Evolutionary conservation across 2,329 filamentous ascomycete species (phyloP).

Genomic region (Stagonosporopsis rhizophila): DNA sequence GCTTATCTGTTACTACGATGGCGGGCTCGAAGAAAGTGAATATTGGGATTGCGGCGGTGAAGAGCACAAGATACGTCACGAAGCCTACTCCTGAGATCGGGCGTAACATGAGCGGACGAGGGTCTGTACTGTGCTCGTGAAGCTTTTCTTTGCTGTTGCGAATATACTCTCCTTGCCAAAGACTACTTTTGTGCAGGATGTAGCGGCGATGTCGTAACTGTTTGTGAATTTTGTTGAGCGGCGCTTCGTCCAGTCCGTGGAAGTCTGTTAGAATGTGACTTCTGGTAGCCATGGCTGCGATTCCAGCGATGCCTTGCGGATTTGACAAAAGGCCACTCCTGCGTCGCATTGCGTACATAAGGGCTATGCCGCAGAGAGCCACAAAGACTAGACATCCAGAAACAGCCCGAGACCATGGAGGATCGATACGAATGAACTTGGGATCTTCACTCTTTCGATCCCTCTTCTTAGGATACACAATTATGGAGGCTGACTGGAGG

Average conservation of each 20-base stretch:
- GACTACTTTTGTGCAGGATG: slow-evolving; percentile 71
- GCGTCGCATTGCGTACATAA: slow-evolving; percentile 68
- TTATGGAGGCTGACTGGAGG: slow-evolving; percentile 68
- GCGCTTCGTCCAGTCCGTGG: slow-evolving; percentile 72
- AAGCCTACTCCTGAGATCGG: slow-evolving; percentile 66
- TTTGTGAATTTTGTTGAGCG: slow-evolving; percentile 71
- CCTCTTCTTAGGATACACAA: slow-evolving; percentile 61
- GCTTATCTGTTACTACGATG: slow-evolving; percentile 64
- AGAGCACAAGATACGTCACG: slow-evolving; percentile 63
- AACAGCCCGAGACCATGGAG: slow-evolving; percentile 67
- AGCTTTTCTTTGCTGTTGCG: slow-evolving; percentile 57
- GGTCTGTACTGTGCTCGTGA: slow-evolving; percentile 55
- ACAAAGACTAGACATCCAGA: slow-evolving; percentile 64
- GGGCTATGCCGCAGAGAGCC: slow-evolving; percentile 62
- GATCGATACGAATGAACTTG: slow-evolving; percentile 65
- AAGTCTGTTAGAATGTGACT: slow-evolving; percentile 78
- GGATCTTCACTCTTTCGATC: slow-evolving; percentile 53
- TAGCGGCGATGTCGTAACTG: slow-evolving; percentile 72
- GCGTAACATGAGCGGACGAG: slow-evolving; percentile 73
- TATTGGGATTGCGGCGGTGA: slow-evolving; percentile 65
- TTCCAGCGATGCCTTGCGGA: slow-evolving; percentile 74
- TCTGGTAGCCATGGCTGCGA: slow-evolving; percentile 76
- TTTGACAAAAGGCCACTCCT: slow-evolving; percentile 72
- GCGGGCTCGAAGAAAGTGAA: slow-evolving; percentile 66
- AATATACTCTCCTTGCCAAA: slow-evolving; percentile 69